These are phyloP conservation scores for Kurtzmaniella quercitrusa DNA, from an alignment of 1,139 yeast genomes.

Conservation along the genomic window DNA sequence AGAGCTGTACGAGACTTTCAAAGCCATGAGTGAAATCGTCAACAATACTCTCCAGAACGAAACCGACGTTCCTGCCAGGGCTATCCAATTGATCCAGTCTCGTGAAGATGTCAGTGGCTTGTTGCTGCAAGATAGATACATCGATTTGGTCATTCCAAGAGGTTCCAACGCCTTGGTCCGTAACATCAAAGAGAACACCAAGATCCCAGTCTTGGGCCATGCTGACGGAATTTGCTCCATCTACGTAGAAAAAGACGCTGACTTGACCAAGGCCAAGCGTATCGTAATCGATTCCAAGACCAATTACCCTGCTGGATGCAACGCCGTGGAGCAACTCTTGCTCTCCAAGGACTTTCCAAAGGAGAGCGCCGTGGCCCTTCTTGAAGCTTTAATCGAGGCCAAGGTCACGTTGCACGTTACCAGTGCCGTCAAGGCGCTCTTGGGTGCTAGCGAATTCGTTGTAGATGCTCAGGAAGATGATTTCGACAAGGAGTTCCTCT, in stretches of 20 bases:
- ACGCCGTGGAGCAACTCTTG: conserved; percentile 86
- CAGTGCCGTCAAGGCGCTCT: conserved; percentile 37
- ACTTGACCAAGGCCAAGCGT: conserved; percentile 67
- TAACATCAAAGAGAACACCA: conserved; percentile 77
- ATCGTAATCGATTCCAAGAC: conserved; percentile 85
- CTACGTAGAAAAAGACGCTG: conserved; percentile 74
- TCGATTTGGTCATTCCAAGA: conserved; percentile 94
- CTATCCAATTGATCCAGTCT: conserved; percentile 82
- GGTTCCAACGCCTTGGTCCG: conserved; percentile 92
- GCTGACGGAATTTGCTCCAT: conserved; percentile 97
- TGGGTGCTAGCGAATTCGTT: conserved; percentile 17
- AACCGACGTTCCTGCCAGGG: conserved; percentile 70
- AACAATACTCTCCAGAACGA: conserved; percentile 50
- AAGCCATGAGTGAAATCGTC: conserved; percentile 73
- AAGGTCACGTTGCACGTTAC: conserved; percentile 72
- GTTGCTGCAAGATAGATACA: conserved; percentile 78
- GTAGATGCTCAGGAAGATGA: conserved; percentile 49
- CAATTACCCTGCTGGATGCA: conserved; percentile 97
- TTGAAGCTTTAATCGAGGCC: conserved; percentile 51
- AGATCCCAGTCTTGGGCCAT: conserved; percentile 96
- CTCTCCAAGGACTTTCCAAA: conserved; percentile 51
- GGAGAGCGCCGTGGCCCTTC: conserved; percentile 38
- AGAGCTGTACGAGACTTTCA: conserved; percentile 81
- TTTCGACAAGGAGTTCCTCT: conserved; percentile 78
- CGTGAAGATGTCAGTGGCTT: conserved; percentile 87